Evolutionary conservation across 148 eudicot genomes (phyloP).

Genomic region (Diospyros kaki): DNA sequence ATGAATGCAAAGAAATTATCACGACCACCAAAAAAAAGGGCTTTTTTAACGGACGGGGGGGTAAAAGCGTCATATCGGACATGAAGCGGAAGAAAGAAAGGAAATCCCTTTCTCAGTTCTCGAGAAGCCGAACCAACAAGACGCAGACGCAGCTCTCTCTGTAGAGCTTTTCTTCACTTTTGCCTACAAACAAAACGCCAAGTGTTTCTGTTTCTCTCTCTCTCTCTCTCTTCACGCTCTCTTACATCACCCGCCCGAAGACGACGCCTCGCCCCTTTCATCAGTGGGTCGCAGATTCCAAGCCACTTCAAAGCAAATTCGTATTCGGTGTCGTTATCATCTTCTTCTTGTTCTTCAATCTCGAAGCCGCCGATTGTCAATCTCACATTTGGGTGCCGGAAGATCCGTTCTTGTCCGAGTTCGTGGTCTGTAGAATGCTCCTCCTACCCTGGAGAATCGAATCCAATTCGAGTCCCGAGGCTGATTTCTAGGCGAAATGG

Average conservation of each 20-base stretch:
- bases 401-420: background rate
- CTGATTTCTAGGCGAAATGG: background rate
- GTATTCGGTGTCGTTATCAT: background rate
- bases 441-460: background rate
- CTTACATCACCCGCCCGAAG: background rate
- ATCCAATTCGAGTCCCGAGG: constrained; percentile 6
- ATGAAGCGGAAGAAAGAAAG: background rate
- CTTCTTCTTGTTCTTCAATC: background rate
- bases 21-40: background rate
- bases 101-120: constrained; percentile 12
- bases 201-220: background rate
- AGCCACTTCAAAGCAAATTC: background rate
- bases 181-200: too few relatives aligned
- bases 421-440: constrained; percentile 2
- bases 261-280: too few relatives aligned
- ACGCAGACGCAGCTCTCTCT: too few relatives aligned
- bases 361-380: background rate
- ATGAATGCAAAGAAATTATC: too few relatives aligned
- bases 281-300: background rate
- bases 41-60: constrained; percentile 2
- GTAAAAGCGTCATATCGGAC: background rate
- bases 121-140: constrained; percentile 14
- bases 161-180: too few relatives aligned
- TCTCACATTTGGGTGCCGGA: background rate
- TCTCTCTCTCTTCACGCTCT: constrained; percentile 12